Base-by-base conservation (phyloP, 2,329 filamentous ascomycete species). In the Curvularia sp. region DNA sequence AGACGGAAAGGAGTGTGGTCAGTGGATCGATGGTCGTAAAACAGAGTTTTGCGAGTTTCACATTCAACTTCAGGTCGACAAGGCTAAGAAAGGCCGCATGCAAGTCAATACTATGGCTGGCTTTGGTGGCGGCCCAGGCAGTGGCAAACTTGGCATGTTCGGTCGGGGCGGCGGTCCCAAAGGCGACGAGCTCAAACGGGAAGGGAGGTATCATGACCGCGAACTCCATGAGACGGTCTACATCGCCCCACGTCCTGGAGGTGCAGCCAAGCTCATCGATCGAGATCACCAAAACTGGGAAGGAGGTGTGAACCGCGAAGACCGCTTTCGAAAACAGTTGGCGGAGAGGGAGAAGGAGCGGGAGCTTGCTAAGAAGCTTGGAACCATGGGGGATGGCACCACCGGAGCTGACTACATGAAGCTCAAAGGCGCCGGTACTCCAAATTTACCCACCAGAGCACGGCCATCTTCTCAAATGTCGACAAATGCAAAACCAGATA, bases 41-140 rank as follows among this genome's bases (percentile, higher is more conserved):
- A 97, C 93, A 0, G 89, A 96, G 68, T 92, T 90, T 74, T 99
- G 95, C 79, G 93, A 97, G 64, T 99, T 90, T 67, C 95, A 99
- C 77, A 87, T 96, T 65, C 93, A 96, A 67, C 81, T 92, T 25
- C 89, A 92, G 25, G 80, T 98, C 3, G 85, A 88, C 53, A 93
- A 91, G 72, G 85, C 87, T 72, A 83, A 86, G 28, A 81, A 86
- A 10, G 81, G 83, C 1, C 84, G 93, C 34, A 88, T 93, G 81
- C 93, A 96, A 71, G 84, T 97, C 60, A 96, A 93, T 71, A 85
- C 83, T 12, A 89, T 88, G 76, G 84, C 84, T 3, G 82, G 82
- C 23, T 79, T 83, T 49, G 72, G 74, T 23, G 70, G 65, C 53
- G 74, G 73, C 0, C 66, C 67, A 15, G 64, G 71, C 3, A 61